Base-by-base conservation (phyloP, 2,329 filamentous ascomycete species). In the Davidsoniella virescens region DNA sequence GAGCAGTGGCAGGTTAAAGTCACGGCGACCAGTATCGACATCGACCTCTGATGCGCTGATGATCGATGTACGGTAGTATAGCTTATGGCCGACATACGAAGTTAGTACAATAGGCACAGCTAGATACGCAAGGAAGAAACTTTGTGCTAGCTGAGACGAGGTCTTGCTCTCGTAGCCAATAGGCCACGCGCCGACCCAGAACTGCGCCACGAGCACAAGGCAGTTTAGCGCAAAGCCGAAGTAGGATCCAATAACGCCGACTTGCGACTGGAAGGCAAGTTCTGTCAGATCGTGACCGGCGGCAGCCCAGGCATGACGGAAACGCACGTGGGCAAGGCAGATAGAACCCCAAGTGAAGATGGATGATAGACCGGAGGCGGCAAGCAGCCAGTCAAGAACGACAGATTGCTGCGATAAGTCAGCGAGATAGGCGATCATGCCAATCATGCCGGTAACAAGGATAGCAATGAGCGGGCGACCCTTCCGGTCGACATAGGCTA, bases 281-380 rank as follows among this genome's bases (percentile, higher is more conserved):
- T 94, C 84, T 50, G 78, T 70, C 36, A 88, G 68, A n/a, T 68
- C 71, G 61, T 81, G 82, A 42, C 83, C 84, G 54, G 80, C 76
- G 10, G 67, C 60, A 42, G 69, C 71, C 86, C 87, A 94, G n/a
- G 80, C 85, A 23, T 68, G 67, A 55, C 88, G 85, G 74, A 95
- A 95, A 51, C 87, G 86, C 60, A 95, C 93, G 65, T 95, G 88
- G 20, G 82, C 77, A n/a, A 93, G 67, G 63, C 87, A 94, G 63
- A 94, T 90, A 56, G 84, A 84, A 50, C 72, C 77, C 84, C 84
- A 88, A 4, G 82, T 87, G 67, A 88, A 84, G 61, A 85, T 73
- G 39, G 74, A 79, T 10, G 78, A 81, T 14, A 87, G 70, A 42
- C 78, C 81, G 4, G 79, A 82, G 44, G 84, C 69, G 47, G 81